These are phyloP conservation scores for Moelleriella libera DNA, from an alignment of 2,329 filamentous ascomycete genomes.

Conservation along the genomic window DNA sequence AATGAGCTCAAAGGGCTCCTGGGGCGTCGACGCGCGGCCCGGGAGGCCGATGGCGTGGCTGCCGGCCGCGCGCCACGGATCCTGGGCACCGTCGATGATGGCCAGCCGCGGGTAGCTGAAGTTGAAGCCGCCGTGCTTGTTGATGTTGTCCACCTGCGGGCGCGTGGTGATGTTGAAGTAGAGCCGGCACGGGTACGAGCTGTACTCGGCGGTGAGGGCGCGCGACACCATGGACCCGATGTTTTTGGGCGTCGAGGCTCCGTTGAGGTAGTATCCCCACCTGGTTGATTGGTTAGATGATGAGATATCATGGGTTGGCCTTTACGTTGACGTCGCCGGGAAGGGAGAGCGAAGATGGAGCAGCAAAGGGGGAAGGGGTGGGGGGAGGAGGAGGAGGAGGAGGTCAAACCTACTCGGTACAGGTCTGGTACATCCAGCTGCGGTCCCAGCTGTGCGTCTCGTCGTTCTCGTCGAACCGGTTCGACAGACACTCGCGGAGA, in stretches of 20 bases:
- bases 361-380: background rate
- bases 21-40: slow-evolving; percentile 41
- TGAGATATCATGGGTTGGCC: too few species aligned
- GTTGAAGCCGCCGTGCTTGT: slow-evolving; percentile 61
- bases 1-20: slow-evolving; percentile 62
- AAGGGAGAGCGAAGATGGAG: background rate
- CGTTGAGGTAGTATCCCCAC: slow-evolving; percentile 71
- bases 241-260: slow-evolving; percentile 49
- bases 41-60: slow-evolving; percentile 51
- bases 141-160: slow-evolving; percentile 52
- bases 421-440: slow-evolving; percentile 39
- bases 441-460: slow-evolving; percentile 12
- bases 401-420: slow-evolving; percentile 30
- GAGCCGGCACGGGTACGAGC: slow-evolving; percentile 45
- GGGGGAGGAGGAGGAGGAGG: background rate
- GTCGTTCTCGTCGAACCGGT: slow-evolving; percentile 8
- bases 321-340: background rate
- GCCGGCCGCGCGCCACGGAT: slow-evolving; percentile 67
- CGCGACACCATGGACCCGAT: slow-evolving; percentile 61
- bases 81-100: slow-evolving; percentile 59
- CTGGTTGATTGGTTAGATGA: slow-evolving; percentile 14
- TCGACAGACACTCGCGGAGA: slow-evolving; percentile 17
- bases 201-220: slow-evolving; percentile 48
- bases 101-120: slow-evolving; percentile 66
- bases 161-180: slow-evolving; percentile 56